Evolutionary conservation across 495 filamentous ascomycete species (phyloP), one percentile per base, ranked within the genome.

Genomic region (Daldinia bambusicola): DNA sequence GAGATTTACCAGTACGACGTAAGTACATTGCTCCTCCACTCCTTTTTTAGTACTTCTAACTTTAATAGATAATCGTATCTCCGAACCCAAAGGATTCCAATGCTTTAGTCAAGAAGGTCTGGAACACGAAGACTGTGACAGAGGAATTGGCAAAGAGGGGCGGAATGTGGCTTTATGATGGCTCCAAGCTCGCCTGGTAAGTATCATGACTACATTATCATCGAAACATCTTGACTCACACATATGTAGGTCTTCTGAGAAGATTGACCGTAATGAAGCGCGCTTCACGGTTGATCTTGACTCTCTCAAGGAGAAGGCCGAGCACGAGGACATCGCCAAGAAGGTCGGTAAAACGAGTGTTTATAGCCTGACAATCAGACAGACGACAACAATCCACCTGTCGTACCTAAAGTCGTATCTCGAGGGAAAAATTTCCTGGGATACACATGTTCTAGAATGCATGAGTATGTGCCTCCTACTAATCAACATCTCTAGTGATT

Each of bases 1-100:
- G 80, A 82, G 0, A 84, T 97, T 51, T 89, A 87, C 63, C 94
- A 97, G 80, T 98, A 93, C 67, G 94, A 97, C 82, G 93, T 97
- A 81, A 86, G 92, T 87, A 18, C 34, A 52, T 71, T 22, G 20
- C 13, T 1, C 31, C 31, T 37, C 52, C 13, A 0, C 22, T 26
- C 20, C 55, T 40, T 36, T 14, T 8, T 4, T 20, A 26, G 1
- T 20, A 2, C 14, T 7, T 40, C 65, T 68, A 62, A 57, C 58
- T 60, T 7, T 20, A n/a, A 14, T 71, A 93, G 90, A 82, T 93
- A 26, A 74, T 79, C n/a, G 82, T 94, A 61, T 85, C 86, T 31
- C 87, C 82, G 30, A 89, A 88, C 30, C 76, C 70, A 52, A 89
- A 89, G 75, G 82, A 85, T 14, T 77, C 70, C 9, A 52, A 67